Base-by-base conservation (phyloP, 2,329 filamentous ascomycete species). In the Camptophora hylomeconis region DNA sequence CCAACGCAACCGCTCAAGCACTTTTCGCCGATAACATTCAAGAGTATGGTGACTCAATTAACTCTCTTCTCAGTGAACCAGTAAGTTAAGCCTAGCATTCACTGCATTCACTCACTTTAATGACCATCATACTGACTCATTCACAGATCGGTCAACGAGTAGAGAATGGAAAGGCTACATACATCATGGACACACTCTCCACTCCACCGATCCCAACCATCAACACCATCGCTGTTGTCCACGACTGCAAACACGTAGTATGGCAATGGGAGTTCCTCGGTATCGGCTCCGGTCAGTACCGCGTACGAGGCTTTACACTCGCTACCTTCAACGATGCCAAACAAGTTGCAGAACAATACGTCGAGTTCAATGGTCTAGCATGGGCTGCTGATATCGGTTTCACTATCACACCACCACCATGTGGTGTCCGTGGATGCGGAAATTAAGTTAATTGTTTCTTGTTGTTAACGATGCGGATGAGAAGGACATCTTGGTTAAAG, bases 61-160 rank as follows among this genome's bases (percentile, higher is more conserved):
- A 37, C 20, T 37, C 35, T 5, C 31, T 37, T 7, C 31, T 26
- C 12, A 24, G 27, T 5, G 31, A 26, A 17, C 21, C 31, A 18
- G 35, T 37, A 31, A 24, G 31, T 32, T 12, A 15, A 17, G n/a
- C n/a, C 7, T n/a, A n/a, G n/a, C n/a, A n/a, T n/a, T 17, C 9
- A n/a, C 22, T 29, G 12, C 18, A 26, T 5, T 7, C 17, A 9
- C 19, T 15, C 22, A 3, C 18, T n/a, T 17, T 12, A 19, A 10
- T 18, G 23, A 15, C 23, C 17, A 16, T 26, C 20, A 21, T 50
- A 55, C 35, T 50, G 54, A 29, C 39, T 11, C 13, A 16, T 29
- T 20, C n/a, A 16, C 10, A 30, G 31, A 31, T 37, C 20, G 35
- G 35, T 14, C 31, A 26, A 6, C 27, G 24, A n/a, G 34, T 36